Evolutionary conservation across 1,284 basidiomycete genomes (phyloP).

Genomic region (Fomes fomentarius): DNA sequence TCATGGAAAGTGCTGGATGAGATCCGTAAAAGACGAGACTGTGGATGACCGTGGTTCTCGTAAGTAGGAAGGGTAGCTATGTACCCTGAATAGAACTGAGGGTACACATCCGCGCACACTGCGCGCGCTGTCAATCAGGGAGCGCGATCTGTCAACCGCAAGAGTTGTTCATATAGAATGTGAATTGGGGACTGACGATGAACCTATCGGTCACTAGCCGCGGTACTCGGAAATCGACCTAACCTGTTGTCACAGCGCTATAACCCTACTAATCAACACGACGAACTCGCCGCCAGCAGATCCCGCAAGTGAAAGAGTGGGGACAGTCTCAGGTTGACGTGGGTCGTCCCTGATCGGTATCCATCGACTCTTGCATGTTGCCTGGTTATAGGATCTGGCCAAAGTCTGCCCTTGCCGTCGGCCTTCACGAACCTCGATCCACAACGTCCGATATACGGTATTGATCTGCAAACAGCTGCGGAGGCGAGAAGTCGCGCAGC

Average conservation of each 20-base stretch:
- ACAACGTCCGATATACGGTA: not conserved
- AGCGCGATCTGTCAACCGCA: not conserved
- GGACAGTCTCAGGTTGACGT: not conserved
- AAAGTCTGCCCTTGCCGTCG: too few relatives aligned
- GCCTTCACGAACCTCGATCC: not conserved
- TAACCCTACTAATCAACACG: not conserved
- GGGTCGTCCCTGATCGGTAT: slow-evolving; percentile 19
- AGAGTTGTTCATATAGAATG: not conserved
- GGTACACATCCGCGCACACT: too few relatives aligned
- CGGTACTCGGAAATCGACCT: too few relatives aligned
- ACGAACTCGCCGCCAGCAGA: not conserved
- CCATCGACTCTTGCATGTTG: slow-evolving; percentile 10
- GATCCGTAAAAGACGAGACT: too few relatives aligned
- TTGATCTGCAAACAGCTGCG: not conserved
- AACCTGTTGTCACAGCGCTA: too few relatives aligned
- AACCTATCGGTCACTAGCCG: not conserved
- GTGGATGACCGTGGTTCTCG: too few relatives aligned
- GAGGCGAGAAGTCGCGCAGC: too few relatives aligned
- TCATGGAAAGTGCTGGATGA: too few relatives aligned
- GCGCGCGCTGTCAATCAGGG: too few relatives aligned
- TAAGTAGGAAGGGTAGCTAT: too few relatives aligned
- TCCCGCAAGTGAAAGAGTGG: not conserved
- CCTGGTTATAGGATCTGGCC: not conserved
- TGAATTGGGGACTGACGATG: not conserved
- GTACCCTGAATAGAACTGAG: too few relatives aligned